Evolutionary conservation across 75 land plant genomes (phyloP).

Genomic region (Pinus tabuliformis): DNA sequence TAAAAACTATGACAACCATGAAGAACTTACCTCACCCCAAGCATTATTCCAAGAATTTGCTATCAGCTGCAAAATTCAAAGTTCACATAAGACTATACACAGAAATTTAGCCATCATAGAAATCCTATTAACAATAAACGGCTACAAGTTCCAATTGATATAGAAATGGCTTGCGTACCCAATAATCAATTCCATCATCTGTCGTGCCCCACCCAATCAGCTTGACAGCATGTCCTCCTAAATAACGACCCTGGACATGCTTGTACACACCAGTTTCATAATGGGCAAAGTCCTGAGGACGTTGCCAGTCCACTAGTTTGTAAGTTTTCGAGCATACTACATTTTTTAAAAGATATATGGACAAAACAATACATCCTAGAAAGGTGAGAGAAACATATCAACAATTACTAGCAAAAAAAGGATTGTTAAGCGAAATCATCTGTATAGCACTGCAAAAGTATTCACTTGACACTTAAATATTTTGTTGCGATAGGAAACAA

Average conservation of each 20-base stretch:
- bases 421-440: too few relatives aligned
- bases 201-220: conserved; percentile 84
- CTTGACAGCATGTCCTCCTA: conserved; percentile 90
- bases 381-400: too few relatives aligned
- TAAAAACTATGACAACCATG: too few relatives aligned
- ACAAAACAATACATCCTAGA: too few relatives aligned
- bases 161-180: conserved; percentile 35
- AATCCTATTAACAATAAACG: neutral
- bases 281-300: conserved; percentile 80
- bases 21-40: conserved; percentile 77
- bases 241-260: conserved; percentile 50
- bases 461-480: too few relatives aligned
- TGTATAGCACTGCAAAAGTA: too few relatives aligned
- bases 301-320: neutral
- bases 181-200: conserved; percentile 76
- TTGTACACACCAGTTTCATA: conserved; percentile 83
- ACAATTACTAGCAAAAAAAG: too few relatives aligned
- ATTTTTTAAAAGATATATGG: too few relatives aligned
- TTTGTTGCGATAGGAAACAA: too few relatives aligned
- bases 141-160: too few relatives aligned
- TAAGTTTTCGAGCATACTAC: too few relatives aligned
- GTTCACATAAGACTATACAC: neutral
- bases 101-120: neutral
- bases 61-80: conserved; percentile 50
- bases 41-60: conserved; percentile 82